A percentile compares a stretch with the other conserved stretches of the same genome.
These are phyloP conservation scores for Paramecium octaurelia DNA, from an alignment of 73 alveolate species.

Conservation along the genomic window DNA sequence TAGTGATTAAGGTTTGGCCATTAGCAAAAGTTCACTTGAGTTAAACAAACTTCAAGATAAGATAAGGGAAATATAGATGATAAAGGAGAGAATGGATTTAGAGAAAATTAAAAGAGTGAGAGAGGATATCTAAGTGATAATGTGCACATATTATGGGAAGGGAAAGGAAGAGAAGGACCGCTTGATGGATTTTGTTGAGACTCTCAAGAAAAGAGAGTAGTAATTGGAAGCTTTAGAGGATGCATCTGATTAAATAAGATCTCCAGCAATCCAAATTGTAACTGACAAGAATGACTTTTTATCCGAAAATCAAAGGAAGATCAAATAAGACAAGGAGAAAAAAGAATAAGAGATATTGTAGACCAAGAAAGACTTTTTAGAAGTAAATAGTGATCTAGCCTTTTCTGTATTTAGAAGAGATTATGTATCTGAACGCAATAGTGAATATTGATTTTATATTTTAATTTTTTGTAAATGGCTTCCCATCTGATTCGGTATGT, in stretches of 20 bases:
- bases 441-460: conserved; percentile 26
- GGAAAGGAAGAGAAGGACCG: conserved; percentile 49
- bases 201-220: conserved; percentile 21
- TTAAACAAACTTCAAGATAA: conserved; percentile 53
- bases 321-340: conserved; percentile 51
- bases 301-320: conserved; percentile 53
- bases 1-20: conserved; percentile 63
- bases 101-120: conserved; percentile 53
- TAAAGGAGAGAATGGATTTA: conserved; percentile 53
- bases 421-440: conserved; percentile 24
- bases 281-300: conserved; percentile 62
- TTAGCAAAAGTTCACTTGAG: conserved; percentile 49
- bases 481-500: neutral
- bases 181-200: conserved; percentile 41
- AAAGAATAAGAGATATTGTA: conserved; percentile 46
- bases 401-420: conserved; percentile 18
- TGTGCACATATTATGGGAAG: conserved; percentile 62
- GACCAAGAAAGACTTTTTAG: conserved; percentile 55
- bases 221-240: neutral
- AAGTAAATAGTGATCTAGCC: conserved; percentile 60
- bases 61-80: conserved; percentile 52
- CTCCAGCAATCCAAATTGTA: conserved; percentile 25
- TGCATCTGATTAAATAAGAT: neutral
- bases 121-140: conserved; percentile 49
- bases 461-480: neutral